A percentile compares a stretch with the other conserved stretches of the same genome.
Conservation (phyloP, 2,329 filamentous ascomycete genomes). For the Tolypocladium ovalisporum region DNA sequence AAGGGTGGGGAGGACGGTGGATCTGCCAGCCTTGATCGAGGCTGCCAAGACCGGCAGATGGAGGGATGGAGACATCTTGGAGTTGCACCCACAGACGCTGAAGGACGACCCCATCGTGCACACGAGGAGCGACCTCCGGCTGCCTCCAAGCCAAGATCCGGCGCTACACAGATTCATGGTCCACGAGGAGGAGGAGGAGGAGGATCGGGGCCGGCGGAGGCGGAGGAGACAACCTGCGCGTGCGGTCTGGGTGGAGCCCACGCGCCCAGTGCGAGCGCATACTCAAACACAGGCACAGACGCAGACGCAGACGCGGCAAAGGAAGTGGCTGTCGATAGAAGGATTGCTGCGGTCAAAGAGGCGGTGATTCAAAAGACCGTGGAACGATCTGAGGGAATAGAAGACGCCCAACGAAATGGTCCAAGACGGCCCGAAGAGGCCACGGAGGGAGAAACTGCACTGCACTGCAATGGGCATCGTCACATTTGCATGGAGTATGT, state of each 20-base stretch:
- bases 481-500: background rate
- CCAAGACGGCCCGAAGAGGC: too few relatives aligned
- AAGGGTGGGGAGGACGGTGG: constrained; percentile 9
- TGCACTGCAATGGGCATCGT: background rate
- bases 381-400: background rate
- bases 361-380: constrained; percentile 5
- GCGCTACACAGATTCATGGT: constrained; percentile 18
- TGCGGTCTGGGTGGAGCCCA: constrained; percentile 10
- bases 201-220: constrained; percentile 1
- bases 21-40: constrained; percentile 20
- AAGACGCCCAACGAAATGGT: background rate
- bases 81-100: constrained; percentile 28
- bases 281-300: background rate
- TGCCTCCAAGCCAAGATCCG: constrained; percentile 29
- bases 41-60: constrained; percentile 16
- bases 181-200: background rate
- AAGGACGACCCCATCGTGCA: constrained; percentile 27
- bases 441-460: background rate
- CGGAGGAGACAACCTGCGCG: constrained; percentile 5
- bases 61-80: constrained; percentile 18
- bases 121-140: constrained; percentile 12
- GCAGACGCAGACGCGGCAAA: constrained; percentile 2
- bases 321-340: constrained; percentile 10
- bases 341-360: constrained; percentile 13
- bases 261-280: constrained; percentile 5